phyloP scores from a whole-genome alignment of 345 rosid species.

The Angophora floribunda region DNA sequence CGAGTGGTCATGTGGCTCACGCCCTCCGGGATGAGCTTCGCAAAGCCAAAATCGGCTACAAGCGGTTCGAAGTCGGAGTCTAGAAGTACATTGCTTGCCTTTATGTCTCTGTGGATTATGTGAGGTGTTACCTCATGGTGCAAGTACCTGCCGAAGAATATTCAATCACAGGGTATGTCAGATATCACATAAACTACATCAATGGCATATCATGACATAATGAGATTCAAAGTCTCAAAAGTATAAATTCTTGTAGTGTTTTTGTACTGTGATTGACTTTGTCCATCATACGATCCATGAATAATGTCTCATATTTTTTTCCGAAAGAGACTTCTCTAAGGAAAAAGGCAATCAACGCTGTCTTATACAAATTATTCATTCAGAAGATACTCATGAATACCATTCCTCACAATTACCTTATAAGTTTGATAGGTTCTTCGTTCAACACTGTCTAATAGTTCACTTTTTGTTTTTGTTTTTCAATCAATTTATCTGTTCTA shows the following conservation, averaged over 20 bases:
- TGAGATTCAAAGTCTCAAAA: not conserved
- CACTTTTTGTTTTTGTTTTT: not conserved
- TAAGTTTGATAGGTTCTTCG: not conserved
- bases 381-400: not conserved
- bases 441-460: not conserved
- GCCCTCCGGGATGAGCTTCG: conserved; percentile 75
- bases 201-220: not conserved
- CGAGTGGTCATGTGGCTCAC: conserved; percentile 71
- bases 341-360: not conserved
- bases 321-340: not conserved
- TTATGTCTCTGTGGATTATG: conserved; percentile 31
- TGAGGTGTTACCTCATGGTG: conserved; percentile 68
- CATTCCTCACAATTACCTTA: not conserved
- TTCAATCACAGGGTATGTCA: not conserved
- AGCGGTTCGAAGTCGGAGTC: conserved; percentile 73
- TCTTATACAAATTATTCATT: not conserved
- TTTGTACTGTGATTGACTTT: not conserved
- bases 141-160: conserved; percentile 27
- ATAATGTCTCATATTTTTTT: not conserved
- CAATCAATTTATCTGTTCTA: not conserved
- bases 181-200: not conserved
- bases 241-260: not conserved
- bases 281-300: not conserved
- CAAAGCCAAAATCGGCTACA: conserved; percentile 86
- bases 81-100: conserved; percentile 43